Percentiles rank a stretch among this genome's conserved stretches.
phyloP scores from a whole-genome alignment of 2,329 filamentous ascomycete species.

The Penicillium sclerotigenum region DNA sequence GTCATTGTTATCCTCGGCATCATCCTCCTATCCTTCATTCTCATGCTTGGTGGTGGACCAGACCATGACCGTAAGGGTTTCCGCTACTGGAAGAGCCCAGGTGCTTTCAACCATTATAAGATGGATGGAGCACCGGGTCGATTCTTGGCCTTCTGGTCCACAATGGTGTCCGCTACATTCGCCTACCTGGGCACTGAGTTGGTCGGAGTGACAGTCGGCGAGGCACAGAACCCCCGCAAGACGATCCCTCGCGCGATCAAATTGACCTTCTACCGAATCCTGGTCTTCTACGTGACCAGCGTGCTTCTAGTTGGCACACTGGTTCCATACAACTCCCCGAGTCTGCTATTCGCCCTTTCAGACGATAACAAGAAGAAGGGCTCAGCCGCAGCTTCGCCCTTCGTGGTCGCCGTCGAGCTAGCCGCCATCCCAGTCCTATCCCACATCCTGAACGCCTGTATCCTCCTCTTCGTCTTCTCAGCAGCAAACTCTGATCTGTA shows the following conservation, averaged over 20 bases:
- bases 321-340: constrained; percentile 65
- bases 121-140: constrained; percentile 47
- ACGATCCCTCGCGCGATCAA: constrained; percentile 75
- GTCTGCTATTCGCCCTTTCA: constrained; percentile 53
- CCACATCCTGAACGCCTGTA: constrained; percentile 69
- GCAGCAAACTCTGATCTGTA: constrained; percentile 76
- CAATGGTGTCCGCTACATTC: constrained; percentile 72
- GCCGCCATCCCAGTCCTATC: constrained; percentile 62
- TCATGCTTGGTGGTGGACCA: constrained; percentile 64
- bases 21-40: constrained; percentile 62
- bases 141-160: constrained; percentile 66
- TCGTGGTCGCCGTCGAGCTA: constrained; percentile 68
- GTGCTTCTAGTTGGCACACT: constrained; percentile 74
- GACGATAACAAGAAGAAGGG: constrained; percentile 32
- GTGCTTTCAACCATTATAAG: constrained; percentile 54
- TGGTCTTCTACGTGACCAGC: constrained; percentile 73
- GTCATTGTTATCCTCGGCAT: constrained; percentile 64
- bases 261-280: constrained; percentile 76
- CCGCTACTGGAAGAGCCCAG: constrained; percentile 63
- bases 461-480: constrained; percentile 72
- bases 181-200: constrained; percentile 75
- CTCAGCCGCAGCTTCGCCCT: constrained; percentile 65
- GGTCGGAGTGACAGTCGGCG: constrained; percentile 73
- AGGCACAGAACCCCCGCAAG: constrained; percentile 74
- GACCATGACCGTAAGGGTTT: constrained; percentile 62